Evolutionary conservation across 331 rosid genomes (phyloP), one percentile per base, ranked within the genome.

Genomic region (Erythrophleum ivorense): DNA sequence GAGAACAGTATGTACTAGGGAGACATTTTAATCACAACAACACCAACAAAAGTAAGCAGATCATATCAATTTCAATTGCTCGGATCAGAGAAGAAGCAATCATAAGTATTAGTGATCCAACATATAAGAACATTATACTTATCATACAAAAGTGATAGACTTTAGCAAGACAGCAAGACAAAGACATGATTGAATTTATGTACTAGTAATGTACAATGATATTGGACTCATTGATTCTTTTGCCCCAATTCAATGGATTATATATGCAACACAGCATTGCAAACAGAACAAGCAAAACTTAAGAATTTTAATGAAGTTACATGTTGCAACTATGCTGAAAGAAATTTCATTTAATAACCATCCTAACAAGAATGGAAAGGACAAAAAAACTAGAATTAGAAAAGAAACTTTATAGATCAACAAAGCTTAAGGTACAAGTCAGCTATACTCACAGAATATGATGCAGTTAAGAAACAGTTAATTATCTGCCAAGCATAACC

Each of bases 401-500:
- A 49, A 53, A 54, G 12, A 69, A 58, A 76, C 71, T 81, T 59
- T 50, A 67, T 38, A 43, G 33, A 55, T 55, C 29, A 15, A 65
- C 15, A 46, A 33, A 76, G 55, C 70, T 57, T 16, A 60, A 80
- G 67, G 71, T 68, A 73, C 49, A 74, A 72, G 83, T 64, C 21
- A 69, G 36, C 38, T 83, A 87, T 81, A 91, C 99, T 90, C 87
- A 96, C 99, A 65, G 99, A 96, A 90, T 96, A 96, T 57, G 99
- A 94, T 24, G 99, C 98, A 46, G 99, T 93, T 86, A 96, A 87
- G 87, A 96, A 94, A 84, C 99, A 96, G 88, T 96, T 96, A 70
- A 85, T 48, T 73, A 89, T 84, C 87, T 96, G 99, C 99, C 99
- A 96, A 15, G 88, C 78, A 79, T 96, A 96, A 83, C 99, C 98